Conservation (phyloP, 2,329 filamentous ascomycete species). For the Fusarium mangiferae region DNA sequence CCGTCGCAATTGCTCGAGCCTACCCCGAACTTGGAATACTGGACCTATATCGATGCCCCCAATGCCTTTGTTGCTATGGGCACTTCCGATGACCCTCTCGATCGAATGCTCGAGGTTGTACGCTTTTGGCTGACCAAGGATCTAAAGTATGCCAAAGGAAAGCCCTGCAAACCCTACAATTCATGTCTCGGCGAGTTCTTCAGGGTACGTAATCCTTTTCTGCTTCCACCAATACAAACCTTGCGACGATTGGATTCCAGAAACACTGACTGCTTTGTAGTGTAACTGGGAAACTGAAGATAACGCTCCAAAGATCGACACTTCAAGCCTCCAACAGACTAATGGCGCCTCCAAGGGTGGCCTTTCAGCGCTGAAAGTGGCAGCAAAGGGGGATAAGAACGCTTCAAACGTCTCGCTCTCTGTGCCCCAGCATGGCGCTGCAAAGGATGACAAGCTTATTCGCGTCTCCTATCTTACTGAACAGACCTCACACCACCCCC, state of each 20-base stretch:
- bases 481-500: slow-evolving; percentile 97
- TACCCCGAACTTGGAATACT: slow-evolving; percentile 97
- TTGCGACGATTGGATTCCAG: background rate
- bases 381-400: slow-evolving; percentile 56
- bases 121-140: slow-evolving; percentile 99
- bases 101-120: slow-evolving; percentile 93
- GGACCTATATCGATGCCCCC: slow-evolving; percentile 96
- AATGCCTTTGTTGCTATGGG: slow-evolving; percentile 87
- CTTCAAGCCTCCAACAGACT: slow-evolving; percentile 51
- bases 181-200: slow-evolving; percentile 98
- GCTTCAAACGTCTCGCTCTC: slow-evolving; percentile 62
- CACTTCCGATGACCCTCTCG: slow-evolving; percentile 89
- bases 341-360: slow-evolving; percentile 54
- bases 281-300: slow-evolving; percentile 97
- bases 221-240: background rate
- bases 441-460: slow-evolving; percentile 63
- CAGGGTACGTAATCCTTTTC: slow-evolving; percentile 67
- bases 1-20: slow-evolving; percentile 96
- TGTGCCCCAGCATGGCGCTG: slow-evolving; percentile 59
- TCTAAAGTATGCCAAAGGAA: slow-evolving; percentile 97
- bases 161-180: slow-evolving; percentile 99
- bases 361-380: slow-evolving; percentile 60
- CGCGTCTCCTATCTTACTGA: slow-evolving; percentile 95
- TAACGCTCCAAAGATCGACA: slow-evolving; percentile 73
- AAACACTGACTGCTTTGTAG: slow-evolving; percentile 54